Base-by-base conservation (phyloP, 2,329 filamentous ascomycete species). In the Aureobasidium sp. region DNA sequence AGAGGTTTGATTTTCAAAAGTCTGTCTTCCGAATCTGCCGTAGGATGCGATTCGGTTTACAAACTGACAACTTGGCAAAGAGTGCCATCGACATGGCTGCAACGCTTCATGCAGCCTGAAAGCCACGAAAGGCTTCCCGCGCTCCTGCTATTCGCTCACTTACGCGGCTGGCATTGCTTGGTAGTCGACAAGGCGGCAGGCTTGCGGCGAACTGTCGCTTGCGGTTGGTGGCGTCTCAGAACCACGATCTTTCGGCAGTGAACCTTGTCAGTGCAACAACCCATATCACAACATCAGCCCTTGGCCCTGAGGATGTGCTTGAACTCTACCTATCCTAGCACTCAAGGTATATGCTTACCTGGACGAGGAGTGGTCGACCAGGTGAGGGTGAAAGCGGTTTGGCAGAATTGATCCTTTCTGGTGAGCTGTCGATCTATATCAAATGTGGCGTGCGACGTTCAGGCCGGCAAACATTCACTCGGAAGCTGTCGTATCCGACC, bases 61-160 rank as follows among this genome's bases (percentile, higher is more conserved):
- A 21, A 31, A 54, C 25, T 42, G 35, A 54, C 42, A 29, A 19
- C 35, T 45, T 45, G 53, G 53, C 38, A 35, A 25, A 29, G 17
- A 45, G 19, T 45, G 3, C 53, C 38, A 9, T 45, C 40, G 15
- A 13, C 8, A 13, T 45, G 19, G 29, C 27, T n/a, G 53, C 29
- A 35, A 35, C 40, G 53, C 53, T 57, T 35, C 40, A 57, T 57
- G 53, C 53, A 57, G 38, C 29, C 29, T n/a, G 40, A 33, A 57
- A 54, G 50, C 50, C 50, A 54, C 37, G 8, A 15, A 54, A 40
- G 17, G 35, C 37, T 33, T 57, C 21, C 53, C 53, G 53, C 37
- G 8, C 17, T n/a, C 7, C 13, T 45, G 38, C n/a, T 45, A 57
- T 57, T 57, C 38, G 53, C 31, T 57, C 19, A 33, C 8, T 4